Base-by-base conservation (phyloP, 768 basidiomycete genomes). In the Russula sp. region DNA sequence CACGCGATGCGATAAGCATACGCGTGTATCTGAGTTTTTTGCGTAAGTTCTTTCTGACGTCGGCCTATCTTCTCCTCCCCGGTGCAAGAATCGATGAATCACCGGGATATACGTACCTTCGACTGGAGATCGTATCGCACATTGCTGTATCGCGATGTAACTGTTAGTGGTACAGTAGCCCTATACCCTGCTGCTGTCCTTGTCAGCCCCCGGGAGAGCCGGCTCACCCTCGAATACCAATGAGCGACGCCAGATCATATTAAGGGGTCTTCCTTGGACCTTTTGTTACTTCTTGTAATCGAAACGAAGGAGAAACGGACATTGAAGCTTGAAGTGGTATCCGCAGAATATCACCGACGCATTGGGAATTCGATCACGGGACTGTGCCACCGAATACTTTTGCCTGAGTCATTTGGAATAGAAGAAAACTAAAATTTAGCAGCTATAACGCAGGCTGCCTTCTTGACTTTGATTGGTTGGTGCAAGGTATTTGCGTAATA, bases 101-200 rank as follows among this genome's bases (percentile, higher is more conserved):
- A 53, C 60, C 22, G 50, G 48, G 50, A 40, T 5, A 44, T 32
- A 40, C 26, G 51, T 65, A 57, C 57, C 55, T 32, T 30, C 20
- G 16, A 40, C 13, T 26, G 32, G 28, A 55, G 49, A 61, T 61
- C 55, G 34, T 44, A 38, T n/a, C 44, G 40, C 46, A 51, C 30
- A 13, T 53, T 42, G 52, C 54, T 4, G 13, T 9, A 56, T 61
- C 58, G 38, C 44, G 34, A 61, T 48, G 46, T 56, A 34, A 65
- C 49, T 1, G 53, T 57, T 34, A 13, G 49, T 52, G 40, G 59
- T n/a, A n/a, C n/a, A n/a, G n/a, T 56, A 57, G 55, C 64, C 64
- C 64, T 65, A 1, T 44, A 32, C 64, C 64, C 64, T 57, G 30
- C 59, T 57, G 24, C 48, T 44, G 24, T n/a, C 49, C 20, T 32